Conservation (phyloP, 1,284 basidiomycete species). For the Fomitopsis pinicola region DNA sequence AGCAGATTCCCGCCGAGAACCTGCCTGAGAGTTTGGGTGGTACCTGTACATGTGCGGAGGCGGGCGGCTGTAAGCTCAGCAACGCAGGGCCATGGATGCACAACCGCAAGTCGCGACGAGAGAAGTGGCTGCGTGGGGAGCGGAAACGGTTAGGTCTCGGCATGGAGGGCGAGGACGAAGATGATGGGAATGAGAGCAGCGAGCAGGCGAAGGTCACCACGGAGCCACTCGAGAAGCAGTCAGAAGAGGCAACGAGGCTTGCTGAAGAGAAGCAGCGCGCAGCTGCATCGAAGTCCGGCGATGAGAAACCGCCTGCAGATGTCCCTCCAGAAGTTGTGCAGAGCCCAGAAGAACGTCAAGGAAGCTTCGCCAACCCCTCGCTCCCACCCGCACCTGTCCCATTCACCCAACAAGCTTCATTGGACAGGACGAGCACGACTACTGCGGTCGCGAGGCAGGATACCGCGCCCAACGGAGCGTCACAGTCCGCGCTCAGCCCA, state of each 20-base stretch:
- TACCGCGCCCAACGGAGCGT: neutral
- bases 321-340: neutral
- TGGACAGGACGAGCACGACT: neutral
- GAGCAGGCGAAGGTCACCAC: neutral
- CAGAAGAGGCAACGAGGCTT: neutral
- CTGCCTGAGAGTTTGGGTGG: constrained; percentile 41
- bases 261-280: neutral
- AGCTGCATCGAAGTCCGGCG: neutral
- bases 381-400: neutral
- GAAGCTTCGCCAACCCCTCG: neutral
- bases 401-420: neutral
- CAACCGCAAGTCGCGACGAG: constrained; percentile 49
- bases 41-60: constrained; percentile 48
- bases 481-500: neutral
- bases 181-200: neutral
- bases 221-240: constrained; percentile 1
- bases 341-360: neutral
- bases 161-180: constrained; percentile 11
- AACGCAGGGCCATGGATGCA: constrained; percentile 69
- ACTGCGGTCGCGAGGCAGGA: neutral
- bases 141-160: constrained; percentile 15
- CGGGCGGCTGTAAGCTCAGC: constrained; percentile 56
- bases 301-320: neutral
- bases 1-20: constrained; percentile 52
- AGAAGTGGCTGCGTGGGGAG: constrained; percentile 31